Evolutionary conservation across 495 filamentous ascomycete species (phyloP).

Genomic region (Pyrenula massariospora): DNA sequence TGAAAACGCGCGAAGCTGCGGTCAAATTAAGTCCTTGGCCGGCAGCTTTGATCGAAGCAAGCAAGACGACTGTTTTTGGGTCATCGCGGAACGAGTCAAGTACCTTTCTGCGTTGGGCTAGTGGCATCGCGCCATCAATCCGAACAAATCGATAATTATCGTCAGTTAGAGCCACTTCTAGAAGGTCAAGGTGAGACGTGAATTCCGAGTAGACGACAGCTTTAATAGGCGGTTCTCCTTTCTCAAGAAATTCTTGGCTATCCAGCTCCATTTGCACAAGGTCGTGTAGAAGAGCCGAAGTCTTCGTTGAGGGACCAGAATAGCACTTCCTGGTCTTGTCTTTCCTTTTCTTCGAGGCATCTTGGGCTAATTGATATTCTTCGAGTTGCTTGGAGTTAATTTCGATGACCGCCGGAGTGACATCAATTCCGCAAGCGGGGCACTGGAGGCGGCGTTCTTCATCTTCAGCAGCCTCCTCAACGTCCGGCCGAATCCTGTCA

Average conservation of each 20-base stretch:
- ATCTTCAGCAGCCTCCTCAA: slow-evolving; percentile 20
- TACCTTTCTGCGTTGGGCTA: slow-evolving; percentile 54
- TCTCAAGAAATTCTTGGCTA: slow-evolving; percentile 40
- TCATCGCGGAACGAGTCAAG: slow-evolving; percentile 71
- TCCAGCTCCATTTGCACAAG: slow-evolving; percentile 47
- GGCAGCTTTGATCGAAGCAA: slow-evolving; percentile 86
- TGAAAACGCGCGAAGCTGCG: slow-evolving; percentile 70
- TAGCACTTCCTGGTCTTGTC: slow-evolving; percentile 58
- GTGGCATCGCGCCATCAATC: slow-evolving; percentile 78
- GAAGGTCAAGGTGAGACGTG: slow-evolving; percentile 89
- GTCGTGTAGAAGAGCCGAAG: slow-evolving; percentile 59
- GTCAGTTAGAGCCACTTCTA: slow-evolving; percentile 69
- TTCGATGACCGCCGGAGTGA: slow-evolving; percentile 46
- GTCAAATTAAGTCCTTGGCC: slow-evolving; percentile 90
- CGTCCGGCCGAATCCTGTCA: slow-evolving; percentile 25
- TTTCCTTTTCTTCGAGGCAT: slow-evolving; percentile 31
- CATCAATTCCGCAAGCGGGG: slow-evolving; percentile 49
- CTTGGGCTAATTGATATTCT: slow-evolving; percentile 40
- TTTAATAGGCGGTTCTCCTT: slow-evolving; percentile 60
- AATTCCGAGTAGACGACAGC: slow-evolving; percentile 89
- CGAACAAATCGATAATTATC: slow-evolving; percentile 59
- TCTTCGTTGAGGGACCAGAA: slow-evolving; percentile 82
- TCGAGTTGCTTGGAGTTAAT: slow-evolving; percentile 56
- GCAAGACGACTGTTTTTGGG: slow-evolving; percentile 57
- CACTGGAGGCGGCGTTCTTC: slow-evolving; percentile 39